Conservation (phyloP, 2,329 filamentous ascomycete species). For the Xylaria sp. region DNA sequence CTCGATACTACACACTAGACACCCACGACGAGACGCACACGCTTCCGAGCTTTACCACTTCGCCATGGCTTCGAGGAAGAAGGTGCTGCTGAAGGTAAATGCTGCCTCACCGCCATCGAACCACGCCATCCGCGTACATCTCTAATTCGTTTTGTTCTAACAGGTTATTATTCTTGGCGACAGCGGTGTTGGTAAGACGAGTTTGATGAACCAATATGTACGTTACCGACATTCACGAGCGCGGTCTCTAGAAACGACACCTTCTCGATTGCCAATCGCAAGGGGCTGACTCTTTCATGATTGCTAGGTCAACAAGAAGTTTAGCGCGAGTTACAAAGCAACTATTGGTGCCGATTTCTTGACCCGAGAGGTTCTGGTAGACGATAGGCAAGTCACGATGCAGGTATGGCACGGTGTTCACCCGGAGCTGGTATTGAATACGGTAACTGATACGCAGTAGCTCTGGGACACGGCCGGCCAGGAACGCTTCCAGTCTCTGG, state of each 20-base stretch:
- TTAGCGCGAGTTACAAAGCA: slow-evolving; percentile 99
- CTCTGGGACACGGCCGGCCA: slow-evolving; percentile 98
- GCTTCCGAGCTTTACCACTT: slow-evolving; percentile 16
- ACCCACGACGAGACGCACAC: slow-evolving; percentile 6
- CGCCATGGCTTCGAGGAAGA: slow-evolving; percentile 81
- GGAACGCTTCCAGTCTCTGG: slow-evolving; percentile 95
- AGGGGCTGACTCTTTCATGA: not conserved
- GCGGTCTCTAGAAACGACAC: not conserved
- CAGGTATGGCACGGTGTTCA: slow-evolving; percentile 64
- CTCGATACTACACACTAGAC: not conserved
- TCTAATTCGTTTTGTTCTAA: slow-evolving; percentile 10
- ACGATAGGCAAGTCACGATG: slow-evolving; percentile 98
- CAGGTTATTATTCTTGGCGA: slow-evolving; percentile 99
- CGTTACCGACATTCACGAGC: slow-evolving; percentile 43
- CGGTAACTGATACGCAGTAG: slow-evolving; percentile 51
- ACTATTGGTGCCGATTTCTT: slow-evolving; percentile 99
- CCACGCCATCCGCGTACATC: not conserved
- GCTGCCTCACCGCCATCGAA: slow-evolving; percentile 9
- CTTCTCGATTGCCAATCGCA: not conserved
- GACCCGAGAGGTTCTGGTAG: slow-evolving; percentile 95
- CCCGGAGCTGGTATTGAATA: slow-evolving; percentile 19
- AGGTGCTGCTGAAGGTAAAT: slow-evolving; percentile 84
- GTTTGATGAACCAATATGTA: slow-evolving; percentile 99
- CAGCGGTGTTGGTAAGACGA: slow-evolving; percentile 98
- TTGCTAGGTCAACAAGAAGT: slow-evolving; percentile 97